Evolutionary conservation across 805 yeast species (phyloP).

Genomic region (Candida saitoana): DNA sequence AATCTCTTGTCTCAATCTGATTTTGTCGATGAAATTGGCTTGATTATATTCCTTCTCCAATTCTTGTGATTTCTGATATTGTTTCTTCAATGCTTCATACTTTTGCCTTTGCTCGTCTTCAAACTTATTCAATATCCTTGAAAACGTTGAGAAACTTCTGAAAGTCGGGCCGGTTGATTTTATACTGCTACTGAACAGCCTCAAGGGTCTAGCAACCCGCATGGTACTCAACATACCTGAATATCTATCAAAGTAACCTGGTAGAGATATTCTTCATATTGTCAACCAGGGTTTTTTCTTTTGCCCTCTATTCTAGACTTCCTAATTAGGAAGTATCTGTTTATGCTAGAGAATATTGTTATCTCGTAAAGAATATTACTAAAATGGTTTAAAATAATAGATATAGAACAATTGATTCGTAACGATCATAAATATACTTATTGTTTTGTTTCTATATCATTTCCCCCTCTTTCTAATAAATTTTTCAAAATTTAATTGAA

Average conservation of each 20-base stretch:
- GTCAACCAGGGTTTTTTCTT: background rate
- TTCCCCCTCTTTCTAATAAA: too few species aligned
- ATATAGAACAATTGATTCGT: too few species aligned
- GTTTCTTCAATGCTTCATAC: constrained; percentile 1
- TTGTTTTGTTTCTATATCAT: too few species aligned
- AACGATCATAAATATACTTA: too few species aligned
- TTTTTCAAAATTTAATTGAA: too few species aligned
- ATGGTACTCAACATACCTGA: background rate
- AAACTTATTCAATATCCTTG: background rate
- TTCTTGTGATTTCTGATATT: constrained; percentile 1
- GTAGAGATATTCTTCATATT: too few species aligned
- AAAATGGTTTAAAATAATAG: too few species aligned
- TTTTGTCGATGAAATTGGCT: constrained; percentile 4
- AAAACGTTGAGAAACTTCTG: background rate
- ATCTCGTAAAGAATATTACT: too few species aligned
- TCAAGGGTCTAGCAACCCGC: background rate
- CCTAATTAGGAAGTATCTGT: constrained; percentile 3
- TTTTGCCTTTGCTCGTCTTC: constrained; percentile 1
- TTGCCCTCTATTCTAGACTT: constrained; percentile 2
- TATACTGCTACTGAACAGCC: background rate
- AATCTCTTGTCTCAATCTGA: constrained; percentile 1
- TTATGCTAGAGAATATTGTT: too few species aligned
- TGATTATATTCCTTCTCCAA: constrained; percentile 2
- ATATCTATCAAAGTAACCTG: background rate
- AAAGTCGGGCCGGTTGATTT: too few species aligned